Percentiles rank a stretch among this genome's conserved stretches.
Evolutionary conservation across 305 asterid genomes (phyloP).

Genomic region (Rubia balearica): DNA sequence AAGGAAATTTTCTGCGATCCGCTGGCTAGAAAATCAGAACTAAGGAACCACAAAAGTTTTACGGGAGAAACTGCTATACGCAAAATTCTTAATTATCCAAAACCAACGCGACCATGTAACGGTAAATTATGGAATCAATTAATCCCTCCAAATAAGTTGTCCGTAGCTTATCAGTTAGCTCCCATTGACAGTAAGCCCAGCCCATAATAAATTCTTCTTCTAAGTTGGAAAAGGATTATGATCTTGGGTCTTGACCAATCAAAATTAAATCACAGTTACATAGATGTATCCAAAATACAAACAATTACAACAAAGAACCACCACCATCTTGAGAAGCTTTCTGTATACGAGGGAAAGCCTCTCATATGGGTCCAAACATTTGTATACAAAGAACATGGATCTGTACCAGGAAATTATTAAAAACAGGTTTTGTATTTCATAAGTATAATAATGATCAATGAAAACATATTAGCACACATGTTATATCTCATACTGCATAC

Average conservation of each 20-base stretch:
- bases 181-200: background rate
- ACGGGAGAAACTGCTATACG: background rate
- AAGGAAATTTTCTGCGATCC: background rate
- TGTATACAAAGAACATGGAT: background rate
- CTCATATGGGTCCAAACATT: background rate
- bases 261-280: background rate
- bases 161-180: background rate
- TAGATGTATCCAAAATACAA: background rate
- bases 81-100: background rate
- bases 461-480: background rate
- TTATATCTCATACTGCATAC: background rate
- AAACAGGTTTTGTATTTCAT: background rate
- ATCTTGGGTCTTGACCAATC: background rate
- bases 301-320: background rate
- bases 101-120: background rate
- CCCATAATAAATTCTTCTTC: background rate
- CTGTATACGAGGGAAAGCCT: background rate
- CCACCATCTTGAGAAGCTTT: background rate
- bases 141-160: background rate
- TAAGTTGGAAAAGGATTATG: background rate
- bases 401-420: background rate
- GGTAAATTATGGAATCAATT: background rate
- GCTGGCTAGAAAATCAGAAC: background rate
- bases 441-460: background rate
- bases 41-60: background rate